A percentile compares a stretch with the other conserved stretches of the same genome.
Conservation (phyloP, 176 grass and related monocot species). For the Poa annua region DNA sequence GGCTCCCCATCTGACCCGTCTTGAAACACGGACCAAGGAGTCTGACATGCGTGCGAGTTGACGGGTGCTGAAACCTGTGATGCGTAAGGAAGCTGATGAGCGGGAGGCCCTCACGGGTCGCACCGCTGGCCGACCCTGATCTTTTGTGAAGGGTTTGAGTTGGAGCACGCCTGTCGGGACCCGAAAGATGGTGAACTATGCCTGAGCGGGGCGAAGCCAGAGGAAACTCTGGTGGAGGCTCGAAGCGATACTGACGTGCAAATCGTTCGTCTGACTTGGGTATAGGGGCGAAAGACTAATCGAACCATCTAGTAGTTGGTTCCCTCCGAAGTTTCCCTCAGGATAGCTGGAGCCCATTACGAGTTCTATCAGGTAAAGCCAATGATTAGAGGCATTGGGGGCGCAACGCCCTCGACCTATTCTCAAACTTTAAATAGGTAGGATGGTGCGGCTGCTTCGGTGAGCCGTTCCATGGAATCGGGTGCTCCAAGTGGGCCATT, state of each 20-base stretch:
- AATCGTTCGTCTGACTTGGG: constrained; percentile 90
- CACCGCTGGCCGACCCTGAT: constrained; percentile 62
- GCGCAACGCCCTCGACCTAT: constrained; percentile 36
- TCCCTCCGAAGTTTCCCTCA: constrained; percentile 87
- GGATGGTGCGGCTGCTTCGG: neutral
- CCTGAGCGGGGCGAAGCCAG: constrained; percentile 59
- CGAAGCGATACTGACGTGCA: constrained; percentile 84
- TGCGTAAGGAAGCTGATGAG: constrained; percentile 36
- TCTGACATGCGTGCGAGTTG: constrained; percentile 47
- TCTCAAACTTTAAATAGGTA: constrained; percentile 45
- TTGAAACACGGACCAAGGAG: constrained; percentile 90
- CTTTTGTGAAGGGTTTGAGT: constrained; percentile 81
- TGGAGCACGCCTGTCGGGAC: constrained; percentile 77
- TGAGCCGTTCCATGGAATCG: constrained; percentile 20
- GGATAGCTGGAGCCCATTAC: constrained; percentile 52
- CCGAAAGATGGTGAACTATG: constrained; percentile 91
- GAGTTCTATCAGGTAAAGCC: constrained; percentile 29
- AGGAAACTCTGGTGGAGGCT: constrained; percentile 90
- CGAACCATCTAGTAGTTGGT: constrained; percentile 92
- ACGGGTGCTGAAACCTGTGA: constrained; percentile 30
- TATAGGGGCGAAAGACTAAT: constrained; percentile 96
- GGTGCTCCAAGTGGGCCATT: constrained; percentile 57
- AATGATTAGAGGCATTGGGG: constrained; percentile 45
- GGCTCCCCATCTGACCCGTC: constrained; percentile 70
- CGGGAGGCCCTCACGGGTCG: constrained; percentile 18